Evolutionary conservation across 441 rosid genomes (phyloP).

Genomic region (Brassica hybrid): DNA sequence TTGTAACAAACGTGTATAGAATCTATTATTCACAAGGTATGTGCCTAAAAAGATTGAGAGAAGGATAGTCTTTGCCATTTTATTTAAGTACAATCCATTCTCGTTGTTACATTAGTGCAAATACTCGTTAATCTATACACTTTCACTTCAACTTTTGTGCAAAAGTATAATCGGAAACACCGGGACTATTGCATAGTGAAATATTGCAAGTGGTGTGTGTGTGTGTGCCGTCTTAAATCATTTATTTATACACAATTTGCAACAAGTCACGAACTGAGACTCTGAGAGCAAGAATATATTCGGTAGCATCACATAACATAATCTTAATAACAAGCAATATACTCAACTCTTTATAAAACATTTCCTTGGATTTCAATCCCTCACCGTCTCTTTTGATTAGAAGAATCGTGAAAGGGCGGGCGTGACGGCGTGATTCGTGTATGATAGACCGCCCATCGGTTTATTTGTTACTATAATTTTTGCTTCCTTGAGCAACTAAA

Average conservation of each 20-base stretch:
- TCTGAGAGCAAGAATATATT: neutral
- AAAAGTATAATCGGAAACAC: neutral
- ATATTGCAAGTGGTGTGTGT: constrained; percentile 35
- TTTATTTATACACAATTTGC: constrained; percentile 17
- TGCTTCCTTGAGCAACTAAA: too few relatives aligned
- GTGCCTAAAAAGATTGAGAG: neutral
- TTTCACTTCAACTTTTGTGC: neutral
- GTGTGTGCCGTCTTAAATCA: constrained; percentile 36
- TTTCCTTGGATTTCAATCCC: too few relatives aligned
- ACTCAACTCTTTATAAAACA: too few relatives aligned
- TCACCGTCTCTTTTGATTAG: too few relatives aligned
- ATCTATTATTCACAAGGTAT: neutral
- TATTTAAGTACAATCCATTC: neutral
- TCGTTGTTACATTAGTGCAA: constrained; percentile 14
- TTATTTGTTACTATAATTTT: too few relatives aligned
- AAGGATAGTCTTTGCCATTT: constrained; percentile 2
- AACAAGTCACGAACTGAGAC: constrained; percentile 12
- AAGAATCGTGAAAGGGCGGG: too few relatives aligned
- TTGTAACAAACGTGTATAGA: constrained; percentile 28
- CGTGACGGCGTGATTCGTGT: too few relatives aligned
- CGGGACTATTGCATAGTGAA: constrained; percentile 18
- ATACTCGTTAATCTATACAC: constrained; percentile 4
- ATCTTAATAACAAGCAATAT: too few relatives aligned
- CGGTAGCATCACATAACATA: too few relatives aligned
- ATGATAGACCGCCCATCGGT: too few relatives aligned